Evolutionary conservation across 192 early-diverging fungal genomes (phyloP).

Genomic region (Entophlyctis luteolus): DNA sequence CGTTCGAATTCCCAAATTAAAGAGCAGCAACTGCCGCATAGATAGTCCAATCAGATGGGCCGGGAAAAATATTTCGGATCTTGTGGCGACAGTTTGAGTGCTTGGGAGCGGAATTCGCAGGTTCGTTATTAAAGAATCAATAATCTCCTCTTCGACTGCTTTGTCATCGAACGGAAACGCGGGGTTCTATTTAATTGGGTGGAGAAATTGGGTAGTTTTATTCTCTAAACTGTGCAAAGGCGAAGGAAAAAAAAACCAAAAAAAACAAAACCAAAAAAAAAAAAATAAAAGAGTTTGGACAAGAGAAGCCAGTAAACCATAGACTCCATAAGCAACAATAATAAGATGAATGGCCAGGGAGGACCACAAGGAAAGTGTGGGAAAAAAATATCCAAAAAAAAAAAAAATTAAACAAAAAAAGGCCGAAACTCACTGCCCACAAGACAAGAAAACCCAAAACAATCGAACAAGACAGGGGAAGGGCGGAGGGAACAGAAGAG

Average conservation of each 20-base stretch:
- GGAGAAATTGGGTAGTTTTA: constrained; percentile 9
- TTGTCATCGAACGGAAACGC: constrained; percentile 47
- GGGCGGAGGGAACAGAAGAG: neutral
- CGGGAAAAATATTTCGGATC: constrained; percentile 90
- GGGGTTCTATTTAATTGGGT: constrained; percentile 31
- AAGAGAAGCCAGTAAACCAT: neutral
- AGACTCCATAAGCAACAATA: neutral
- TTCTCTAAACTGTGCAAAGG: constrained; percentile 13
- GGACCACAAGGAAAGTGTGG: neutral
- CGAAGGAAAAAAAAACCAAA: neutral
- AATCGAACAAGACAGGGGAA: neutral
- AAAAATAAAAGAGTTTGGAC: neutral
- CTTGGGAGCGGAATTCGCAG: constrained; percentile 86
- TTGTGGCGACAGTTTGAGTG: constrained; percentile 68
- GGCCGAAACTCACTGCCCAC: neutral
- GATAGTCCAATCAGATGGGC: constrained; percentile 85
- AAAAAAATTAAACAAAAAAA: neutral
- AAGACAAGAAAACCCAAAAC: neutral
- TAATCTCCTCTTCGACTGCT: constrained; percentile 69
- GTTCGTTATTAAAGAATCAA: constrained; percentile 83
- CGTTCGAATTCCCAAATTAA: constrained; percentile 76
- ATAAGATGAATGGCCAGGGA: neutral
- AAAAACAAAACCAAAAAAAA: neutral
- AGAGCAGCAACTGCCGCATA: constrained; percentile 81
- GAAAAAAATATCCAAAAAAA: neutral